Percentiles rank a stretch among this genome's conserved stretches.
These are phyloP conservation scores for Rhizophora mangle DNA, from an alignment of 345 rosid genomes.

Conservation along the genomic window DNA sequence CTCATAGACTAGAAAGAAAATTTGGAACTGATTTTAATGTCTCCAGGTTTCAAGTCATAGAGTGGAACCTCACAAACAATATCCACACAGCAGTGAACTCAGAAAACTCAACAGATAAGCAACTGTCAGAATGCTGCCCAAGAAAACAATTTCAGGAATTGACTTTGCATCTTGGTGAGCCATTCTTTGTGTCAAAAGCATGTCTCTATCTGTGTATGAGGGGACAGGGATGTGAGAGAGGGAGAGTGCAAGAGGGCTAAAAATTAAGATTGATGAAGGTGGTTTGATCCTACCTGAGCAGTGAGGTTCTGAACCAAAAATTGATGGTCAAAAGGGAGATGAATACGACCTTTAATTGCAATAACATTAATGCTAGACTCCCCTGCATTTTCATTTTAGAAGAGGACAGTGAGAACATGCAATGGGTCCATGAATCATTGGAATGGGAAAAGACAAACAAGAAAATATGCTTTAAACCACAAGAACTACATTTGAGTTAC, in stretches of 20 bases:
- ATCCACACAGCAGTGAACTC: no score
- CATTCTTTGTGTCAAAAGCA: not conserved
- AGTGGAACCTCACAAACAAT: no score
- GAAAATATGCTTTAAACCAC: not conserved
- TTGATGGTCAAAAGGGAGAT: slow-evolving; percentile 70
- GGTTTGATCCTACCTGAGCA: slow-evolving; percentile 46
- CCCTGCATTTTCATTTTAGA: slow-evolving; percentile 41
- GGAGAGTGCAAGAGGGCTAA: not conserved
- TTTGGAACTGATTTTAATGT: no score
- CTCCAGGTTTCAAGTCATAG: no score
- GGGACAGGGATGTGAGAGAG: not conserved
- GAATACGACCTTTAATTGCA: slow-evolving; percentile 74
- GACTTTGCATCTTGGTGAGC: no score
- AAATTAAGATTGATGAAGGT: not conserved
- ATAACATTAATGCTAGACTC: slow-evolving; percentile 54
- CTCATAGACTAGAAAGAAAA: no score
- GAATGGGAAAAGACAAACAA: slow-evolving; percentile 3
- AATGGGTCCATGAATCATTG: not conserved
- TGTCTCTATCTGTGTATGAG: not conserved
- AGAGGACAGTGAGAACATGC: slow-evolving; percentile 9
- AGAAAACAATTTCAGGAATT: no score
- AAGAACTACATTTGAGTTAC: not conserved
- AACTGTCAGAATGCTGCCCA: no score
- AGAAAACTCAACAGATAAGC: no score
- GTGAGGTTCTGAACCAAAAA: slow-evolving; percentile 82